Conservation (phyloP, 2,329 filamentous ascomycete species). For the Rachicladosporium sp. region DNA sequence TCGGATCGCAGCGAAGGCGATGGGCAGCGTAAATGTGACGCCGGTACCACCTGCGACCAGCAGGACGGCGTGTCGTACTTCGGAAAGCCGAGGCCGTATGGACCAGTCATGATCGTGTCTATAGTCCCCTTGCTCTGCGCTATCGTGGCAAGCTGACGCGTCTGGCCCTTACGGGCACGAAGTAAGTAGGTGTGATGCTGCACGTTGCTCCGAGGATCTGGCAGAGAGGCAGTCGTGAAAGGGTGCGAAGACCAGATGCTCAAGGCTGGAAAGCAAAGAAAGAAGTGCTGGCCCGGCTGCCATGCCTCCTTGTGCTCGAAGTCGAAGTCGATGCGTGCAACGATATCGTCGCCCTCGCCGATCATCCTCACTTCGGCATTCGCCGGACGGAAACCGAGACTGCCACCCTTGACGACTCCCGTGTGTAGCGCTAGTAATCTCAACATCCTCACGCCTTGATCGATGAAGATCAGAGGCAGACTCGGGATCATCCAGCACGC, state of each 20-base stretch:
- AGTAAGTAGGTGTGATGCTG: slow-evolving; percentile 25
- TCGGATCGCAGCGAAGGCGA: slow-evolving; percentile 30
- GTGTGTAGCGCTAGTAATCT: slow-evolving; percentile 48
- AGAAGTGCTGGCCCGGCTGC: slow-evolving; percentile 59
- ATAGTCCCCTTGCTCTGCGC: slow-evolving; percentile 4
- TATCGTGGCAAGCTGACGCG: slow-evolving; percentile 40
- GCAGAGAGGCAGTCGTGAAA: slow-evolving; percentile 51
- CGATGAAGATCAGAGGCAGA: slow-evolving; percentile 53
- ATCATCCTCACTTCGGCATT: slow-evolving; percentile 42
- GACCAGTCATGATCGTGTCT: slow-evolving; percentile 46
- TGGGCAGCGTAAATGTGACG: slow-evolving; percentile 44
- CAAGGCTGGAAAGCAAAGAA: slow-evolving; percentile 52
- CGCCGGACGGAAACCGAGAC: slow-evolving; percentile 42
- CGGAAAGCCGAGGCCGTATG: slow-evolving; percentile 45
- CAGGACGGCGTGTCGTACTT: slow-evolving; percentile 7
- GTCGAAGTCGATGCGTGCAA: slow-evolving; percentile 54
- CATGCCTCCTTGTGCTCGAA: slow-evolving; percentile 47
- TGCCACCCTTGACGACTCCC: slow-evolving; percentile 1
- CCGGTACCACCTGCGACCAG: slow-evolving; percentile 43
- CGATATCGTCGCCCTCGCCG: slow-evolving; percentile 46
- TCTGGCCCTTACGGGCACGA: slow-evolving; percentile 40
- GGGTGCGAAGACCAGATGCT: slow-evolving; percentile 63
- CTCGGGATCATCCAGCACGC: slow-evolving; percentile 57
- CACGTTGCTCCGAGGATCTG: slow-evolving; percentile 16
- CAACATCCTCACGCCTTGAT: slow-evolving; percentile 46